Evolutionary conservation across 2,329 filamentous ascomycete genomes (phyloP).

Genomic region (Graphiopsis chlorocephala): DNA sequence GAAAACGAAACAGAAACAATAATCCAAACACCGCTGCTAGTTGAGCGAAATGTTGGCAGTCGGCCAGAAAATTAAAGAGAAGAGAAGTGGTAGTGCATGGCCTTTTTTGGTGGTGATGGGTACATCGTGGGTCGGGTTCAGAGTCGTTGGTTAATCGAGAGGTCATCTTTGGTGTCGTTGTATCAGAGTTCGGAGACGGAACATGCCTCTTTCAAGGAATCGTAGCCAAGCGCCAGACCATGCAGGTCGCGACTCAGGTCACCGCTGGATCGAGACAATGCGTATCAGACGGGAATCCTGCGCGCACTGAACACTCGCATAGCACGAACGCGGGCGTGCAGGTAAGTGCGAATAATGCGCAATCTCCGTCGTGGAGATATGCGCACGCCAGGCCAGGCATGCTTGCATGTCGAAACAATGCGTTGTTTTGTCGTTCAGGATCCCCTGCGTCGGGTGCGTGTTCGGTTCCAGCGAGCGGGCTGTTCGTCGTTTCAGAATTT

Average conservation of each 20-base stretch:
- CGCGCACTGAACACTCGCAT: neutral
- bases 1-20: neutral
- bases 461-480: neutral
- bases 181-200: neutral
- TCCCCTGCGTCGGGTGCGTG: conserved; percentile 1
- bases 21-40: conserved; percentile 4
- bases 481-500: conserved; percentile 13
- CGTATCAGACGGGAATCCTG: neutral
- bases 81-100: neutral
- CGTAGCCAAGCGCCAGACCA: neutral
- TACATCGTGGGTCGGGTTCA: neutral
- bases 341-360: neutral
- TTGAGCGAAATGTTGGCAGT: conserved; percentile 2
- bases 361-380: neutral
- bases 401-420: conserved; percentile 7
- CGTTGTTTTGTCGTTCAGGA: neutral
- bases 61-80: neutral
- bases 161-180: neutral
- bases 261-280: neutral
- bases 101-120: neutral
- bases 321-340: neutral
- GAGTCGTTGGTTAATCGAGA: neutral
- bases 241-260: neutral
- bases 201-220: neutral
- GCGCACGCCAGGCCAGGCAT: neutral